These are phyloP conservation scores for Euphrasia confusa DNA, from an alignment of 257 asterid genomes.

Conservation along the genomic window DNA sequence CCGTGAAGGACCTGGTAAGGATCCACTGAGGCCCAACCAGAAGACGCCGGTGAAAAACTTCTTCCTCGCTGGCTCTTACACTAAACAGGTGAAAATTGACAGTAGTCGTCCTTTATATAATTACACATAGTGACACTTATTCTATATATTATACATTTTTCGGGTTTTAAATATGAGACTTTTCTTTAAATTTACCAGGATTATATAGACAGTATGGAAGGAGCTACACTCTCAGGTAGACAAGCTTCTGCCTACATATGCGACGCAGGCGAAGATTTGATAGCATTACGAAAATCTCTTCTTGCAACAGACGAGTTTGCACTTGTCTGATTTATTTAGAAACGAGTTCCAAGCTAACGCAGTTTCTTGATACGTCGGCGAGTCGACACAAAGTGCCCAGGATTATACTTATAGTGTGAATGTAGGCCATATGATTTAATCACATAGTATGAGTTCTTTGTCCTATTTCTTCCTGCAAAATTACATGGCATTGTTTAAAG, in stretches of 20 bases:
- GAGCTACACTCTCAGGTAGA: conserved; percentile 93
- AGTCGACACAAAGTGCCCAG: background rate
- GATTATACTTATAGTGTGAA: background rate
- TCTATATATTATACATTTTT: background rate
- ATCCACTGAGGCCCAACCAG: conserved; percentile 98
- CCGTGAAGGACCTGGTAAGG: conserved; percentile 96
- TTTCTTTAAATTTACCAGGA: conserved; percentile 44
- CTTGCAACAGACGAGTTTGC: background rate
- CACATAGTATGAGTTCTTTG: too few relatives aligned
- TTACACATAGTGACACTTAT: background rate
- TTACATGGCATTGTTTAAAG: too few relatives aligned
- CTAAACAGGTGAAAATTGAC: conserved; percentile 64
- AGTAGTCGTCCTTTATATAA: background rate
- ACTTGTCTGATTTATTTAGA: background rate
- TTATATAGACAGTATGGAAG: conserved; percentile 99
- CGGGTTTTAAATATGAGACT: background rate
- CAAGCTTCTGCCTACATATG: conserved; percentile 87
- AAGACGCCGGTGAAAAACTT: conserved; percentile 86
- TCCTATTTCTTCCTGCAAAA: too few relatives aligned
- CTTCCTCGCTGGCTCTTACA: conserved; percentile 97
- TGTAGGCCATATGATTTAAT: too few relatives aligned
- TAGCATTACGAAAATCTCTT: conserved; percentile 38
- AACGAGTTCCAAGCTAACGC: background rate
- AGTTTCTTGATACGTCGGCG: background rate
- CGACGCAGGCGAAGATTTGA: conserved; percentile 73